Evolutionary conservation across 2,329 filamentous ascomycete species (phyloP).

Genomic region (Botrytis pseudocinerea): DNA sequence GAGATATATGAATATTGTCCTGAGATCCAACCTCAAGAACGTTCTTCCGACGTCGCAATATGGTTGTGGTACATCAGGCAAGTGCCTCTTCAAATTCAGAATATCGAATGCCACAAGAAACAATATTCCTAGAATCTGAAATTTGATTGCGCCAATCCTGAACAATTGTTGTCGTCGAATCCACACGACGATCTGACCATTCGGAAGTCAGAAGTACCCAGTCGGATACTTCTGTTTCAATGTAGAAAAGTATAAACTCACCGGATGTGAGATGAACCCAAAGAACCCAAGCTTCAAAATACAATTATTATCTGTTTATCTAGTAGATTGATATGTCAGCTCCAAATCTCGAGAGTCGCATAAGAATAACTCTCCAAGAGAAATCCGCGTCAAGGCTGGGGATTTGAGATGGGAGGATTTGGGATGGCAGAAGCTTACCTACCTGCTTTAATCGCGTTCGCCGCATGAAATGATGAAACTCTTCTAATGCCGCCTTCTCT

Average conservation of each 20-base stretch:
- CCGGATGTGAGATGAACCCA: conserved; percentile 19
- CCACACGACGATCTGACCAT: background rate
- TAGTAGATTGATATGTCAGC: conserved; percentile 6
- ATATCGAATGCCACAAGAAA: background rate
- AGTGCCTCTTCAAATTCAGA: background rate
- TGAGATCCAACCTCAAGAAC: background rate
- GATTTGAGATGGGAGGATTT: background rate
- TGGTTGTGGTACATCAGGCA: background rate
- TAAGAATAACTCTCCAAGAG: background rate
- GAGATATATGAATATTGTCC: background rate
- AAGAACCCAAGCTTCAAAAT: background rate
- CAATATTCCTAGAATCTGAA: background rate
- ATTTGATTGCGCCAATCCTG: background rate
- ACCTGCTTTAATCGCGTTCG: conserved; percentile 34
- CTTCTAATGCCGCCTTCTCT: conserved; percentile 20
- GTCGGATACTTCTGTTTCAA: conserved; percentile 4
- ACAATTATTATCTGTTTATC: conserved; percentile 29
- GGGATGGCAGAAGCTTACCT: conserved; percentile 2
- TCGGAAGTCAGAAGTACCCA: conserved; percentile 9
- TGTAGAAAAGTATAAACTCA: conserved; percentile 19
- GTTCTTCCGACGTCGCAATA: background rate
- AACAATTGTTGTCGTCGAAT: conserved; percentile 16
- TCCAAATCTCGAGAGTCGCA: background rate
- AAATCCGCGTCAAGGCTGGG: background rate
- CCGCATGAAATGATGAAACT: conserved; percentile 26